Base-by-base conservation (phyloP, 139 green algal species). In the Volvox reticuliferus region DNA sequence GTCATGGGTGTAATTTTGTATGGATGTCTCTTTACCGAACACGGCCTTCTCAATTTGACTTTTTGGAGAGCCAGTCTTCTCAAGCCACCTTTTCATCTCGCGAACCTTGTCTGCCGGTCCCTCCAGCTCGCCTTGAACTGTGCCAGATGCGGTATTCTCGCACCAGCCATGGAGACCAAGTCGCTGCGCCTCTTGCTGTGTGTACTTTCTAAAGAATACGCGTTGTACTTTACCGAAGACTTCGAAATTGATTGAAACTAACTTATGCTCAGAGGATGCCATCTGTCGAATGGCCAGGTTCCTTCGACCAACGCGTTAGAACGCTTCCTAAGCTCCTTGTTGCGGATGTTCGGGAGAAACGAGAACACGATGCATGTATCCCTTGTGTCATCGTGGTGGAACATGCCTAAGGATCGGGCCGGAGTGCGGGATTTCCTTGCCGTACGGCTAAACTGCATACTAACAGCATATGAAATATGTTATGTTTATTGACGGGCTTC, bases 131-230 rank as follows among this genome's bases (percentile, higher is more conserved):
- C 93, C 93, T 19, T 82, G 75, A 22, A 95, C 91, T 9, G 91
- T 95, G 16, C 91, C 93, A 2, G 12, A 21, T 6, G 44, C 22
- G 20, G 93, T 95, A 78, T 95, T 95, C 65, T 87, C 79, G 33
- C 89, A 93, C 82, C 83, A 95, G 19, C 93, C 93, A 19, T 80
- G 63, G 16, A 95, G 78, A 1, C 93, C 93, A 24, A 95, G 84
- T 19, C 32, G n/a, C 14, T 79, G 14, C 2, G 93, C 93, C 55
- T 96, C 78, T 17, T 92, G 67, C 13, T 67, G 28, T 12, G 93
- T 95, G 50, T 93, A 77, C 81, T 96, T 96, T 6, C 93, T 71
- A 37, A 95, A 95, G 36, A 92, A 95, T 21, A 95, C 55, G 26
- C 55, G 71, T 14, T 76, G 76, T 22, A 91, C 87, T n/a, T 80